Conservation (phyloP, 805 yeast genomes). For the Tetrapisispora pingtungensis region DNA sequence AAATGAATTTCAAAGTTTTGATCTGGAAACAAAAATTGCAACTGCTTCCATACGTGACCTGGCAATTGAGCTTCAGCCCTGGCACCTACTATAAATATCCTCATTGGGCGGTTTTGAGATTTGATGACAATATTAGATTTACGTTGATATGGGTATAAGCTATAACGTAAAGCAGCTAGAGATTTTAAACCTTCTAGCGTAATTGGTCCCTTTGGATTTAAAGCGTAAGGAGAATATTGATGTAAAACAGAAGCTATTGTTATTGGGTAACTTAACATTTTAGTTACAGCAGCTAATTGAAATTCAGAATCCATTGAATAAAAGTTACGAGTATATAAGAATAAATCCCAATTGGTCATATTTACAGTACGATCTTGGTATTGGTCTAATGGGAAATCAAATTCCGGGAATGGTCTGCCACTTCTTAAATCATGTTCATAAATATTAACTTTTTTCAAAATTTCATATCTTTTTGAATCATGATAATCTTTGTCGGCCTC, state of each 20-base stretch:
- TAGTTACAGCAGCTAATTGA: conserved; percentile 90
- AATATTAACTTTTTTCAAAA: conserved; percentile 75
- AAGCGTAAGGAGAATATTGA: conserved; percentile 72
- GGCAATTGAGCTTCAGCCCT: conserved; percentile 91
- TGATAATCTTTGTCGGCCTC: conserved; percentile 69
- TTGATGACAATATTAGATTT: conserved; percentile 32
- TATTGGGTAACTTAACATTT: conserved; percentile 85
- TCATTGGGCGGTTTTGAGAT: conserved; percentile 75
- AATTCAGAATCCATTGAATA: conserved; percentile 95
- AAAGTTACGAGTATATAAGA: conserved; percentile 83
- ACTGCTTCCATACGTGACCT: conserved; percentile 90
- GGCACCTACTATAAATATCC: conserved; percentile 84
- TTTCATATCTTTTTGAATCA: conserved; percentile 50
- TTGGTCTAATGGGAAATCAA: conserved; percentile 80
- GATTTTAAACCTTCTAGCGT: conserved; percentile 91
- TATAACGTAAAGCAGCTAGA: conserved; percentile 82
- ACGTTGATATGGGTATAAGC: conserved; percentile 55
- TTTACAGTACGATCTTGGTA: conserved; percentile 67
- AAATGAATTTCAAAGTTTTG: conserved; percentile 79
- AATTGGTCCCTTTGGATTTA: conserved; percentile 77
- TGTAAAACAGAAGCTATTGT: conserved; percentile 80
- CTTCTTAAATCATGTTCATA: conserved; percentile 92
- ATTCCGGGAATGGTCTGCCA: conserved; percentile 91
- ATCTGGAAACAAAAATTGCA: conserved; percentile 75
- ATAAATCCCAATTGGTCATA: conserved; percentile 83